Evolutionary conservation across 2,329 filamentous ascomycete genomes (phyloP).

Genomic region (Macrophomina phaseolina): DNA sequence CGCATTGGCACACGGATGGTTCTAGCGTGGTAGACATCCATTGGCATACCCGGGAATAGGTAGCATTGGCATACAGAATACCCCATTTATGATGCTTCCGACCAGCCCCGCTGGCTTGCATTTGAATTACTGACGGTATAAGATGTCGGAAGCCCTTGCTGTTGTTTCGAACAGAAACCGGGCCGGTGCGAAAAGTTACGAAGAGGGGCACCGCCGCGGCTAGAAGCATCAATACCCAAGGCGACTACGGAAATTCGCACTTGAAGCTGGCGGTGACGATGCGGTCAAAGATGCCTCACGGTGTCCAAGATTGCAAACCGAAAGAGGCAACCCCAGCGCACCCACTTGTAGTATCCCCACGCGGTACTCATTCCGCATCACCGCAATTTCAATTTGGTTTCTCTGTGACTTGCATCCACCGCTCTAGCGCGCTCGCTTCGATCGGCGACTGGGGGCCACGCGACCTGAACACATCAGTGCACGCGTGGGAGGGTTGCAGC

Average conservation of each 20-base stretch:
- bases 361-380: slow-evolving; percentile 20
- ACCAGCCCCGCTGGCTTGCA: neutral
- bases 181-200: slow-evolving; percentile 9
- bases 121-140: slow-evolving; percentile 1
- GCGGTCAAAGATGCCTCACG: neutral
- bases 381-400: slow-evolving; percentile 8
- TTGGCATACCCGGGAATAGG: slow-evolving; percentile 24
- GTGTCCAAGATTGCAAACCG: neutral
- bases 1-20: slow-evolving; percentile 23
- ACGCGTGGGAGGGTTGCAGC: slow-evolving; percentile 12
- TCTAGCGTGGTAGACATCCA: slow-evolving; percentile 25
- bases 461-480: neutral
- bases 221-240: slow-evolving; percentile 14
- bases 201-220: neutral
- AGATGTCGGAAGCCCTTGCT: neutral
- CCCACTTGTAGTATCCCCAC: neutral
- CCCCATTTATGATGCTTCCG: slow-evolving; percentile 21
- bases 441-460: neutral
- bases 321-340: slow-evolving; percentile 4
- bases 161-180: slow-evolving; percentile 6
- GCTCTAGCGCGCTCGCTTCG: neutral
- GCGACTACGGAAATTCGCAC: neutral
- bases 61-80: slow-evolving; percentile 24
- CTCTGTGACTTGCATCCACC: neutral
- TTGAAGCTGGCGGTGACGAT: neutral